These are phyloP conservation scores for Litsea cubeba DNA, from an alignment of 164 flowering plant species.

Conservation along the genomic window DNA sequence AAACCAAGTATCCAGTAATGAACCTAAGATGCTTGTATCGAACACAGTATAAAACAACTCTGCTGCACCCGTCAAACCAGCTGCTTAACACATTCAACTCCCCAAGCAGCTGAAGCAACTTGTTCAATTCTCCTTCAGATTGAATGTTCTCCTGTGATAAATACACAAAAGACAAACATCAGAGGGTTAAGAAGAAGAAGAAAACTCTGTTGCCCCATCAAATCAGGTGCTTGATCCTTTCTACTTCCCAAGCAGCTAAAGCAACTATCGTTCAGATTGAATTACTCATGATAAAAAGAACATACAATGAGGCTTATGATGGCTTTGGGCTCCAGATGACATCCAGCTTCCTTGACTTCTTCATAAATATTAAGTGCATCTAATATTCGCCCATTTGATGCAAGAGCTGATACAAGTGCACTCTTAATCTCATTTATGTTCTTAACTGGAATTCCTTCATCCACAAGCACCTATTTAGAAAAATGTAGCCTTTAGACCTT, in stretches of 20 bases:
- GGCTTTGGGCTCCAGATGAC: conserved; percentile 59
- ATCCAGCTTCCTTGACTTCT: conserved; percentile 51
- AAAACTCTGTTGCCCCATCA: no score
- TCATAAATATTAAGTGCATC: conserved; percentile 70
- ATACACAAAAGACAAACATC: background rate
- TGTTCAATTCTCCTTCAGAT: conserved; percentile 44
- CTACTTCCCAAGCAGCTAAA: no score
- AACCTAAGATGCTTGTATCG: conserved; percentile 53
- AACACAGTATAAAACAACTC: conserved; percentile 48
- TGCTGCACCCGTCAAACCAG: conserved; percentile 72
- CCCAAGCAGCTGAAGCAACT: conserved; percentile 51
- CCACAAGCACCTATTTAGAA: conserved; percentile 43
- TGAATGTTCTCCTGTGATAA: conserved; percentile 48
- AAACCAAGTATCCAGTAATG: conserved; percentile 2
- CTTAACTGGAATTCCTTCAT: conserved; percentile 40
- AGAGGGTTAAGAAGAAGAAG: background rate
- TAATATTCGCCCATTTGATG: conserved; percentile 48
- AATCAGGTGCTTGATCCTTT: no score
- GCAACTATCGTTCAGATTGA: no score
- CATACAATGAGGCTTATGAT: conserved; percentile 62
- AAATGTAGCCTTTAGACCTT: background rate
- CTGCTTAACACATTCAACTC: conserved; percentile 45
- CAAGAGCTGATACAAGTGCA: conserved; percentile 65
- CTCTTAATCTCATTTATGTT: conserved; percentile 55
- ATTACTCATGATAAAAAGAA: conserved; percentile 3